Evolutionary conservation across 1,284 basidiomycete genomes (phyloP), one percentile per base, ranked within the genome.

Genomic region (Ceratobasidium sp.): DNA sequence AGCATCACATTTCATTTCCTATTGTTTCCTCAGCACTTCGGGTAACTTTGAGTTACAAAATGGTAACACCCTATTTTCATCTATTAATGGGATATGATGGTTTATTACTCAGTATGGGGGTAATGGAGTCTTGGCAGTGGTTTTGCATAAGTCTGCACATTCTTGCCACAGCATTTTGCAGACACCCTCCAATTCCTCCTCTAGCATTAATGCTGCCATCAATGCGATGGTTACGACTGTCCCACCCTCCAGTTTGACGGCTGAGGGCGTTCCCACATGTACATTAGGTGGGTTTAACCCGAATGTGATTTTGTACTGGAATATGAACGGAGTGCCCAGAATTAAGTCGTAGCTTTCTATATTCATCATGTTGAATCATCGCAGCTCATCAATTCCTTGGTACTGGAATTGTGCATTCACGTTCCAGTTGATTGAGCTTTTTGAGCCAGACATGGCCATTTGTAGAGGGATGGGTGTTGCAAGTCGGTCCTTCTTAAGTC

Each of bases 71-170:
- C 75, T 76, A 0, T 68, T 47, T 33, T 77, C 73, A 41, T 81
- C 76, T 4, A 79, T 79, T 7, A 81, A 52, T 0, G 79, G 79
- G 0, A 81, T 80, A 0, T 56, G 58, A 62, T 81, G 79, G 56
- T 81, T 81, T 3, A 81, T 77, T 0, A 70, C 77, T 0, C 77
- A 69, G 1, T 80, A 53, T 0, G 78, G 80, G 0, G 77, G 79
- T 6, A 80, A 49, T 0, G 72, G 71, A 0, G 75, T 74, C 1
- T 77, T 73, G 0, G 58, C 68, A 0, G 74, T 75, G 2, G 76
- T 71, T 39, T 71, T 73, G 53, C 77, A 78, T 0, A 80, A 56
- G 19, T 73, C 69, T 5, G 71, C 25, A 0, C 75, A 76, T 2
- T 77, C 72, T 6, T 74, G 41, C 0, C 56, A 27, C 1, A 77